These are phyloP conservation scores for Podila epigama DNA, from an alignment of 192 early-diverging fungal species.

Conservation along the genomic window DNA sequence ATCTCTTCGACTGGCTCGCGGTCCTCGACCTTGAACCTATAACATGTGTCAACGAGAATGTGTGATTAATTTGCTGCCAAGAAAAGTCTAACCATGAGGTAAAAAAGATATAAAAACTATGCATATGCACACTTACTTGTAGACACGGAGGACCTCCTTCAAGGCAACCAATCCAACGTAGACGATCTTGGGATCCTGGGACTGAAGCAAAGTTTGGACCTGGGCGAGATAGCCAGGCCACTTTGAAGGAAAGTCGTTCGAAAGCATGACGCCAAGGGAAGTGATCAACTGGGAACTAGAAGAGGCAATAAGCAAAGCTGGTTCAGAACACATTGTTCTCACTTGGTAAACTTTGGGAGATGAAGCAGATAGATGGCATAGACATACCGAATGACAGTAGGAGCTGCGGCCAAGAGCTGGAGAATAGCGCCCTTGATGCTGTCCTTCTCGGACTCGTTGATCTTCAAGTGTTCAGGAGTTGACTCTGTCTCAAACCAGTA, in stretches of 20 bases:
- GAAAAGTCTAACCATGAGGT: background rate
- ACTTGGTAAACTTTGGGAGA: background rate
- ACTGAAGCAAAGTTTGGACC: conserved; percentile 67
- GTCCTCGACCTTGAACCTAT: conserved; percentile 64
- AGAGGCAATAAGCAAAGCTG: background rate
- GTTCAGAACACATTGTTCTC: background rate
- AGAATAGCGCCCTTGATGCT: conserved; percentile 42
- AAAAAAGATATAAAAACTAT: conserved; percentile 1
- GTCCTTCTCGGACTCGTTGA: conserved; percentile 39
- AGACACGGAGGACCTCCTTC: conserved; percentile 82
- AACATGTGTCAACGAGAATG: background rate
- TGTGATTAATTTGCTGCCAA: background rate
- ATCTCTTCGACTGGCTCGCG: conserved; percentile 76
- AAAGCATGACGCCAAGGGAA: conserved; percentile 78
- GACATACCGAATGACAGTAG: conserved; percentile 32
- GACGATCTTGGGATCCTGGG: conserved; percentile 70
- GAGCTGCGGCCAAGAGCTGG: conserved; percentile 39
- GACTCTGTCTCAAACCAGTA: conserved; percentile 46
- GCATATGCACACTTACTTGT: conserved; percentile 62
- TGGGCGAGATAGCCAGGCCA: conserved; percentile 84
- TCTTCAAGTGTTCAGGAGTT: conserved; percentile 39
- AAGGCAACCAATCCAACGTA: conserved; percentile 84
- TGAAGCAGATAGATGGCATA: background rate
- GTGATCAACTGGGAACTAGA: conserved; percentile 77
- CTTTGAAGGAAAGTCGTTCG: conserved; percentile 77